Conservation (phyloP, 73 alveolate genomes). For the Durusdinium trenchii region DNA sequence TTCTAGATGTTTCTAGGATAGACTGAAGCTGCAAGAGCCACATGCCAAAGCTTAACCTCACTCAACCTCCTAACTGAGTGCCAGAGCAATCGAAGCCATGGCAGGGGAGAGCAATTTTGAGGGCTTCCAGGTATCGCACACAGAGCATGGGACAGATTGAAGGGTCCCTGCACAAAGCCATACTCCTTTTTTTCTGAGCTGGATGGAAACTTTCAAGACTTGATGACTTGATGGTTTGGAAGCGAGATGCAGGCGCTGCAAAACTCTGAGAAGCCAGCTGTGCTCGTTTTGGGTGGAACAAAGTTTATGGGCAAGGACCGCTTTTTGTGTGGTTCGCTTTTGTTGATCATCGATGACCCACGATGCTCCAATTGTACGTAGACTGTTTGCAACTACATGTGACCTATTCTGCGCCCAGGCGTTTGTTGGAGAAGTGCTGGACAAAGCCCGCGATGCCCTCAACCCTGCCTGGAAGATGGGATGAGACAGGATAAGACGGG, state of each 20-base stretch:
- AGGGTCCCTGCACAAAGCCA: no score
- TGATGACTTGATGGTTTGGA: no score
- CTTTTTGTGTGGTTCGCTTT: neutral
- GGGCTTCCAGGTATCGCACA: conserved; percentile 44
- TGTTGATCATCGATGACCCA: no score
- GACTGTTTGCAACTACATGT: neutral
- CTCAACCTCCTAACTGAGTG: no score
- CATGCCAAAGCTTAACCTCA: no score
- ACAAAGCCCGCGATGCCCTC: neutral
- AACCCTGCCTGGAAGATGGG: neutral
- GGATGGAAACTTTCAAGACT: no score
- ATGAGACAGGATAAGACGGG: neutral
- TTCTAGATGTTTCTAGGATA: no score
- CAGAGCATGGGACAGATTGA: no score
- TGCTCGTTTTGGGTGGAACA: conserved; percentile 70
- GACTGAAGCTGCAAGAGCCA: no score
- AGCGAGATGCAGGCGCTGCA: conserved; percentile 1
- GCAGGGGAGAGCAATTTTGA: conserved; percentile 3
- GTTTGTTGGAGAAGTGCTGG: conserved; percentile 44
- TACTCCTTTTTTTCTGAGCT: no score
- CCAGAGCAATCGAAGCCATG: no score
- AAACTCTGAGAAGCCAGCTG: neutral
- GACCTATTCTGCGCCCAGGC: conserved; percentile 34
- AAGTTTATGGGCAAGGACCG: conserved; percentile 88
- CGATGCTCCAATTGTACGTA: neutral